Evolutionary conservation across 1,284 basidiomycete species (phyloP).

Genomic region (Pyrrhoderma lamaoense): DNA sequence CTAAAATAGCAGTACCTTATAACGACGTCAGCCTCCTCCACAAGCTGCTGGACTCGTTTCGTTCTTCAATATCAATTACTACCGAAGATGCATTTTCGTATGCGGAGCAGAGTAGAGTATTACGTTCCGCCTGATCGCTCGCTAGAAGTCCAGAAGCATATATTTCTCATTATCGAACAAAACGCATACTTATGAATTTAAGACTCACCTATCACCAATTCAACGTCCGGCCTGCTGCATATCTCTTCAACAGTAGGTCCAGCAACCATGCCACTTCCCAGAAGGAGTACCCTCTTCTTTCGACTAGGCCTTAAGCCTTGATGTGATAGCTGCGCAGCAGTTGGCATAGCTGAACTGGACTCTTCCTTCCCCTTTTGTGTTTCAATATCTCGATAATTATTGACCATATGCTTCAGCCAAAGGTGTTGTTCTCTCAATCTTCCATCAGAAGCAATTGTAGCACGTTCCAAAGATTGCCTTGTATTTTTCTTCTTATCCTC

Average conservation of each 20-base stretch:
- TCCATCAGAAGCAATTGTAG: slow-evolving; percentile 65
- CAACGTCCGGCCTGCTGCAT: slow-evolving; percentile 47
- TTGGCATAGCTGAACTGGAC: slow-evolving; percentile 39
- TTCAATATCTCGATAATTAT: slow-evolving; percentile 27
- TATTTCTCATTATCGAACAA: too few species aligned
- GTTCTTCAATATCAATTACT: slow-evolving; percentile 48
- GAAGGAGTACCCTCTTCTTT: slow-evolving; percentile 73
- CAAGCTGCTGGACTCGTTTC: slow-evolving; percentile 40
- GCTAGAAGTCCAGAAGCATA: slow-evolving; percentile 42
- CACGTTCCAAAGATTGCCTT: slow-evolving; percentile 48
- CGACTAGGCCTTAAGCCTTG: too few species aligned
- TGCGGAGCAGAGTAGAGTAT: slow-evolving; percentile 44
- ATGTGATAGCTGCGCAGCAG: too few species aligned
- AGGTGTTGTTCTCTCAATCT: slow-evolving; percentile 44
- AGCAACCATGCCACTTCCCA: slow-evolving; percentile 95
- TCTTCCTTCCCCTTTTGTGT: slow-evolving; percentile 32
- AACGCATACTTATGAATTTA: slow-evolving; percentile 18
- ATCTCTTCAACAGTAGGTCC: slow-evolving; percentile 92
- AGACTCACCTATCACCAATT: slow-evolving; percentile 65
- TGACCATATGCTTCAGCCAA: slow-evolving; percentile 53
- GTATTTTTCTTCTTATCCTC: slow-evolving; percentile 24
- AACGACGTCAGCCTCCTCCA: slow-evolving; percentile 56
- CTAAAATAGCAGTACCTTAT: slow-evolving; percentile 41
- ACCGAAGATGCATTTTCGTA: slow-evolving; percentile 54
- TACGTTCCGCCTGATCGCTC: slow-evolving; percentile 64